phyloP scores from a whole-genome alignment of 75 land plant species.

The Picea sitchensis region DNA sequence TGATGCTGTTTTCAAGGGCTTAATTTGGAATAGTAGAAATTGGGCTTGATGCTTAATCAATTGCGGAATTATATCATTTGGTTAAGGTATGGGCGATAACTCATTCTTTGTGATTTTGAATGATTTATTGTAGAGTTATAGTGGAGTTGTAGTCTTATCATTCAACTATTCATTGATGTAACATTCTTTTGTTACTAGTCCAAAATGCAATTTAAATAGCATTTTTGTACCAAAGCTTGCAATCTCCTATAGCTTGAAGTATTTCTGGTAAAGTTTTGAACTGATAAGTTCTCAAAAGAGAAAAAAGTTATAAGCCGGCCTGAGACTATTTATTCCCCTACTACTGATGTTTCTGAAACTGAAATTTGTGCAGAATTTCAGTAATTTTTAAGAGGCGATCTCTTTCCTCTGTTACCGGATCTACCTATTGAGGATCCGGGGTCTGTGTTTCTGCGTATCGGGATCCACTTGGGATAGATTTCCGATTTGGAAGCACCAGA shows the following conservation, averaged over 20 bases:
- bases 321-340: neutral
- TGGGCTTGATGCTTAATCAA: conserved; percentile 2
- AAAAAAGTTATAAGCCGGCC: neutral
- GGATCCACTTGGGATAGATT: too few species aligned
- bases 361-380: neutral
- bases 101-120: conserved; percentile 13
- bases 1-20: neutral
- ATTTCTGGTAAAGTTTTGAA: neutral
- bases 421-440: too few species aligned
- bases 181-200: conserved; percentile 10
- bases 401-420: neutral
- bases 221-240: neutral
- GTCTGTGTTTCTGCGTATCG: too few species aligned
- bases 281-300: neutral
- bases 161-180: conserved; percentile 12
- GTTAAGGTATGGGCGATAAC: conserved; percentile 4
- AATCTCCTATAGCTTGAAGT: neutral
- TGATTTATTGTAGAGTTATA: conserved; percentile 3
- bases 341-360: neutral
- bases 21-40: neutral
- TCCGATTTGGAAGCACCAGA: too few species aligned
- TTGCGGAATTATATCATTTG: conserved; percentile 2
- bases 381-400: neutral
- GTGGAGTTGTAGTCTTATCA: neutral
- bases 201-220: neutral